Conservation (phyloP, 257 asterid genomes). For the Forsythia viridissima region DNA sequence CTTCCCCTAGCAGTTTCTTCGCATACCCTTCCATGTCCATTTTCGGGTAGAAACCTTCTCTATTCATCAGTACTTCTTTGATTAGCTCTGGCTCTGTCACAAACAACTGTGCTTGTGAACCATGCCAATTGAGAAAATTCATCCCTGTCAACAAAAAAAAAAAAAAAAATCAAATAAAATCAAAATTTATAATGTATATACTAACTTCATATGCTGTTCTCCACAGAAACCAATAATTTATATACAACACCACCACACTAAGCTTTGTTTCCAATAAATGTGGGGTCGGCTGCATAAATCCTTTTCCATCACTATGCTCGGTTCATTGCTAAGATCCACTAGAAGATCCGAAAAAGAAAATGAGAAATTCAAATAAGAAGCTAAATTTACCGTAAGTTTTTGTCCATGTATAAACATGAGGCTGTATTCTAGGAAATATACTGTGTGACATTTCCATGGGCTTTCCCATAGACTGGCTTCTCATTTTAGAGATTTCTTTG, state of each 20-base stretch:
- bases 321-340: not conserved
- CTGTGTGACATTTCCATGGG: conserved; percentile 61
- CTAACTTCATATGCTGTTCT: too few species aligned
- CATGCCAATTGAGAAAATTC: conserved; percentile 50
- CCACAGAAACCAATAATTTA: too few species aligned
- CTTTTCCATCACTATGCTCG: not conserved
- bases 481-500: conserved; percentile 47
- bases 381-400: conserved; percentile 47
- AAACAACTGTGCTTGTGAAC: conserved; percentile 38
- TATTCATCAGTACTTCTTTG: conserved; percentile 50
- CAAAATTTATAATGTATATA: not conserved
- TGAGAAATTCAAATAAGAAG: not conserved
- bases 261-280: not conserved
- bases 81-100: conserved; percentile 45
- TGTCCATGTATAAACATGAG: conserved; percentile 64
- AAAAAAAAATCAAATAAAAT: not conserved
- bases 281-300: too few species aligned
- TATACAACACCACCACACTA: too few species aligned
- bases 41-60: conserved; percentile 44
- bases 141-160: conserved; percentile 28
- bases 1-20: conserved; percentile 47
- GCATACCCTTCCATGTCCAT: conserved; percentile 37
- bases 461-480: conserved; percentile 38
- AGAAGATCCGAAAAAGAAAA: not conserved
- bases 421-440: conserved; percentile 56